Percentiles rank a stretch among this genome's conserved stretches.
Conservation (phyloP, 2,329 filamentous ascomycete genomes). For the Macrophomina tecta region DNA sequence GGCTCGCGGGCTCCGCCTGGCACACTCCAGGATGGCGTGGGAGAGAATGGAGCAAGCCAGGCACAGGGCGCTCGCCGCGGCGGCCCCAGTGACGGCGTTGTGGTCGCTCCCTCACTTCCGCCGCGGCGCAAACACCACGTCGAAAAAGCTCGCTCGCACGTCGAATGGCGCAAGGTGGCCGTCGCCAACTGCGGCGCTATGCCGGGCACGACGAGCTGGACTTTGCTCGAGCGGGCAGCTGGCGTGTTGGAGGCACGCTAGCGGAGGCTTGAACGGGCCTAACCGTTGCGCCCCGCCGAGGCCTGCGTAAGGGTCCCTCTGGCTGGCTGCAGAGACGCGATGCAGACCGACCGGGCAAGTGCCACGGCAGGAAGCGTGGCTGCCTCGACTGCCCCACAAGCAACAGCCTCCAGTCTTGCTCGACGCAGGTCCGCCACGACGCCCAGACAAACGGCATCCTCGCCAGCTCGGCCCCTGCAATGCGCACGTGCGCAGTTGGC, state of each 20-base stretch:
- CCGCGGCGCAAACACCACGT: no score
- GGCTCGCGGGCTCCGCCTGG: not conserved
- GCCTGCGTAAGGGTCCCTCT: not conserved
- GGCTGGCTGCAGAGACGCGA: no score
- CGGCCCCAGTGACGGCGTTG: no score
- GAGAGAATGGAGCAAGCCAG: not conserved
- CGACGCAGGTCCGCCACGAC: no score
- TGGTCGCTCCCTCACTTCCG: no score
- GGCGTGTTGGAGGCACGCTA: not conserved
- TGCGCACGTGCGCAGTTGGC: not conserved
- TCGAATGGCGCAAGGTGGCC: not conserved
- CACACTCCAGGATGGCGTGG: not conserved
- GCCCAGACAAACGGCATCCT: no score
- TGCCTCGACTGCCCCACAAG: no score
- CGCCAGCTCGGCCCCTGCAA: not conserved
- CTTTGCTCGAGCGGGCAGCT: not conserved
- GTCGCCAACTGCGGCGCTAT: not conserved
- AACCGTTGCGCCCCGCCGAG: conserved; percentile 6
- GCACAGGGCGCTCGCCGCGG: not conserved
- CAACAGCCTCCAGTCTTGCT: no score
- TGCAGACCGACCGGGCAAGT: no score
- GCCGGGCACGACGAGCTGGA: not conserved
- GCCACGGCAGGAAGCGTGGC: no score
- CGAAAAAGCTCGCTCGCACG: no score
- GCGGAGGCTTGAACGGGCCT: not conserved